These are phyloP conservation scores for Fimicolochytrium jonesii DNA, from an alignment of 192 early-diverging fungal species.

Conservation along the genomic window DNA sequence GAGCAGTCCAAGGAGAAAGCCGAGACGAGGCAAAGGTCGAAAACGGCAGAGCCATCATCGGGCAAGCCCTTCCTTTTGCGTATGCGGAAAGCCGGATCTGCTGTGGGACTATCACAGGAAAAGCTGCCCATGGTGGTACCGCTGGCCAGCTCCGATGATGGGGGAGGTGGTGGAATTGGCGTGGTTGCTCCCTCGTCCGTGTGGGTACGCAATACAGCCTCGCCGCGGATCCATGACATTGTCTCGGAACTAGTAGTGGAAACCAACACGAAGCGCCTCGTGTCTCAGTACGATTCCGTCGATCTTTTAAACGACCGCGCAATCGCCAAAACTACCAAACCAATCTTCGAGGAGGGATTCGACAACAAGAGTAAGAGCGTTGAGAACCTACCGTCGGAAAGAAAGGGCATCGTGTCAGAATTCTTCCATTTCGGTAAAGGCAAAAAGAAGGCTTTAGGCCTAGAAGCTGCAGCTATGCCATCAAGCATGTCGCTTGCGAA, in stretches of 20 bases:
- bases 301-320: conserved; percentile 26
- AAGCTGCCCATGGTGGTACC: too few relatives aligned
- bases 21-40: not conserved
- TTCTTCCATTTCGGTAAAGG: conserved; percentile 9
- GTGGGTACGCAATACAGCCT: too few relatives aligned
- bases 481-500: too few relatives aligned
- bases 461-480: too few relatives aligned
- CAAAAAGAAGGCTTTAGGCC: too few relatives aligned
- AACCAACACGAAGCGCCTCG: too few relatives aligned
- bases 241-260: too few relatives aligned
- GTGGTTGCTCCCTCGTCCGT: too few relatives aligned
- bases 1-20: not conserved
- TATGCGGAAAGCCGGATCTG: conserved; percentile 7
- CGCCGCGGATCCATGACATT: too few relatives aligned
- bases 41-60: conserved; percentile 1
- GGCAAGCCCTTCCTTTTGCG: not conserved
- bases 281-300: conserved; percentile 30
- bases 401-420: not conserved
- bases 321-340: conserved; percentile 26
- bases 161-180: too few relatives aligned
- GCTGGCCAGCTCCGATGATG: too few relatives aligned
- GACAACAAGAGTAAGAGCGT: not conserved
- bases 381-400: not conserved
- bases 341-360: conserved; percentile 24
- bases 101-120: too few relatives aligned